Base-by-base conservation (phyloP, 257 asterid genomes). In the Petunia secreta region DNA sequence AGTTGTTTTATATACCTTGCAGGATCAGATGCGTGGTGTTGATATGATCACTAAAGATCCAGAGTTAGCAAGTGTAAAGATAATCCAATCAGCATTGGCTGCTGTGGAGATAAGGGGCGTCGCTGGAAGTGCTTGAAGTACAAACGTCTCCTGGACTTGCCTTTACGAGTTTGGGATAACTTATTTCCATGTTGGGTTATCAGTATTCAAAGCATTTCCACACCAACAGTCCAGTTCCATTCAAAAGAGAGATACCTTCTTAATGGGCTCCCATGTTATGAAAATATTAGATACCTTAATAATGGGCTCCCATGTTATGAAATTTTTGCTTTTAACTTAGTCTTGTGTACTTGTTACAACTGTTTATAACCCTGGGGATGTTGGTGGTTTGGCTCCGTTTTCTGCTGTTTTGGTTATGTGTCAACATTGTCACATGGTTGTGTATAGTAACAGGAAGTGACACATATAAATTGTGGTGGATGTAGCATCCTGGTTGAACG, bases 361-460 rank as follows among this genome's bases (percentile, higher is more conserved):
- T 71, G 43, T 71, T 63, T 46, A 63, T 38, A 63, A 13, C 71
- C 48, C 25, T 38, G 71, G 71, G 46, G 48, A 63, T 11, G 10
- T 37, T 63, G 9, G 71, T 63, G 38, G 43, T 63, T 11, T 38
- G 71, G 46, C 71, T 63, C 46, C 25, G 46, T 63, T 63, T 37
- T 4, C 46, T 25, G 25, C 25, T 25, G 25, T 25, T 25, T 25
- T 25, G 25, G 25, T 25, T 25, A 25, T 16, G 40, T 60, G 6
- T 34, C 67, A 62, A 34, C 67, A 62, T 62, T 62, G n/a, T 62
- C 40, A 62, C 67, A 62, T 34, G 71, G 48, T 63, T 71, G 41
- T 71, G 43, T 71, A 25, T 48, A 8, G 76, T 43, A 8, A 25
- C 58, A 46, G 9, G n/a, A 54, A 68, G 58, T 68, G 58, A 39